Evolutionary conservation across 768 basidiomycete genomes (phyloP), one percentile per base, ranked within the genome.

Genomic region (Lanmaoa pseudosensibilis): DNA sequence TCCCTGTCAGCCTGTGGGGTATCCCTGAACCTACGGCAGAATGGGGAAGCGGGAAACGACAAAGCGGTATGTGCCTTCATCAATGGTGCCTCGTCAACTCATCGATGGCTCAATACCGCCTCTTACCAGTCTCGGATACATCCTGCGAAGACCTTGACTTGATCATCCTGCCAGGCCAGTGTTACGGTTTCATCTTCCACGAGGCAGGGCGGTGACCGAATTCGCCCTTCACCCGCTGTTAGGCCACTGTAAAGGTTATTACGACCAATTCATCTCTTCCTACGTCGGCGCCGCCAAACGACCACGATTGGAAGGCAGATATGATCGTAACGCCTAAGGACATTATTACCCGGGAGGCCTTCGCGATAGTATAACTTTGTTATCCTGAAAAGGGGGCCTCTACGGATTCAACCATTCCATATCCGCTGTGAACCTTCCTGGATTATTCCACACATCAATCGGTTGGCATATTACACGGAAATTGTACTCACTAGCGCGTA

Each of bases 171-270:
- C 88, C 88, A 69, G 87, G 88, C 86, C 54, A 46, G 74, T 69
- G 45, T 54, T 18, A 46, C 50, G 27, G 47, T 52, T 44, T 44
- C 53, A 38, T 37, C 30, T 49, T 59, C 37, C 61, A 45, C 46
- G 57, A 57, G 54, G 58, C 43, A 37, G 15, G 19, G 19, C 55
- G 50, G 49, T 46, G 48, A 47, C 54, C 27, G 34, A 63, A 54
- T 32, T 39, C 43, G 21, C 46, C 39, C 50, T 46, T 51, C 46
- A 53, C 50, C 59, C 40, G n/a, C n/a, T n/a, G n/a, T 78, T 92
- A 30, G 90, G 90, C 11, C 88, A 91, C 60, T 90, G 90, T 23
- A 92, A 88, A 69, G 90, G 90, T 7, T 91, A 88, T 72, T 92
- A 92, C 62, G 90, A 92, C 72, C 77, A 79, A 15, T 92, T 89